Conservation (phyloP, 305 asterid species). For the Fraxinus xanthoxyloides region DNA sequence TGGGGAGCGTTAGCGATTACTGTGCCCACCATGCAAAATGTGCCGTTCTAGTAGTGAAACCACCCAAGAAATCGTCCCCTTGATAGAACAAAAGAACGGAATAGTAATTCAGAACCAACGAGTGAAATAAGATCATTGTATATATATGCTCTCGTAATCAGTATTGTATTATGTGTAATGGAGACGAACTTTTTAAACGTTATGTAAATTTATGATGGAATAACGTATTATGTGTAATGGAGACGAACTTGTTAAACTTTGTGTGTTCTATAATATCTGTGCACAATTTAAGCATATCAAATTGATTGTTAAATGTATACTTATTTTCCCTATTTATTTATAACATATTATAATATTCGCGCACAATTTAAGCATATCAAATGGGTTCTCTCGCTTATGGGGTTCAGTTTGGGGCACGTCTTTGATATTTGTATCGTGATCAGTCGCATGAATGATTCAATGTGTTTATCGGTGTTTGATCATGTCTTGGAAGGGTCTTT, state of each 20-base stretch:
- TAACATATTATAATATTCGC: too few relatives aligned
- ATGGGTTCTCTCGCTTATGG: not conserved
- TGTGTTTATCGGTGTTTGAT: not conserved
- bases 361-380: too few relatives aligned
- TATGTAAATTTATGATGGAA: too few relatives aligned
- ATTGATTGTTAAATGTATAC: too few relatives aligned
- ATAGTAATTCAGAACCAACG: not conserved
- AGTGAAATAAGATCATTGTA: not conserved
- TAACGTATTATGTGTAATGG: too few relatives aligned
- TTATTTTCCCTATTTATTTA: too few relatives aligned
- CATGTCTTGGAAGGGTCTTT: too few relatives aligned
- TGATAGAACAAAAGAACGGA: not conserved
- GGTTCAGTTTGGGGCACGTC: not conserved
- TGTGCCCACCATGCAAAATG: constrained; percentile 51
- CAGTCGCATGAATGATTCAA: too few relatives aligned
- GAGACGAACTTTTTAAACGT: too few relatives aligned
- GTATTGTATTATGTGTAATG: not conserved
- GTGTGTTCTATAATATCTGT: not conserved
- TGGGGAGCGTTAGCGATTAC: constrained; percentile 62
- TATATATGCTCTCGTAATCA: not conserved
- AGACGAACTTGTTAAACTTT: not conserved
- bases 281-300: too few relatives aligned
- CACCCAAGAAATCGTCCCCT: constrained; percentile 14
- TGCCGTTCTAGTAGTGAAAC: constrained; percentile 53
- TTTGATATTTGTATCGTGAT: not conserved